Evolutionary conservation across 805 yeast species (phyloP).

Genomic region (Lipomyces orientalis): DNA sequence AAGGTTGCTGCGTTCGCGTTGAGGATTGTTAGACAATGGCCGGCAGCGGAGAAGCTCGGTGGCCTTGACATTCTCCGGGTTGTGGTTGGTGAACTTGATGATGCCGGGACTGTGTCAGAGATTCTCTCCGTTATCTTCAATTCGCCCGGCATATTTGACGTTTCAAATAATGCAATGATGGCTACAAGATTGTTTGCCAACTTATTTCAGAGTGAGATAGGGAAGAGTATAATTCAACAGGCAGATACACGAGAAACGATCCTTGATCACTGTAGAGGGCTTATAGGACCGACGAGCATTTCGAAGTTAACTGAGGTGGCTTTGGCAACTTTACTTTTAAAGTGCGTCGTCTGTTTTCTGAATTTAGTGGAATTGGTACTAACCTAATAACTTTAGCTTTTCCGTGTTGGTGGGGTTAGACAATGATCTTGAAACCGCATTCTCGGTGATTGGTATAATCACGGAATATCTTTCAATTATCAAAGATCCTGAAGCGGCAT

Average conservation of each 20-base stretch:
- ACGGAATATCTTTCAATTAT: constrained; percentile 45
- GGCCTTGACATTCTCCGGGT: constrained; percentile 66
- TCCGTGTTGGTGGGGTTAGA: constrained; percentile 52
- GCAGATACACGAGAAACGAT: constrained; percentile 22
- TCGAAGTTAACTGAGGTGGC: constrained; percentile 31
- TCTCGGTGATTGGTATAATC: constrained; percentile 43
- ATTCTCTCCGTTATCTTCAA: constrained; percentile 39
- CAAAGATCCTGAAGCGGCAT: constrained; percentile 66
- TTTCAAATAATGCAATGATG: constrained; percentile 56
- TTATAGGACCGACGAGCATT: neutral
- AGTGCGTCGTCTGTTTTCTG: constrained; percentile 44
- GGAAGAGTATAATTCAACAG: constrained; percentile 37
- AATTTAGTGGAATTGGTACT: neutral
- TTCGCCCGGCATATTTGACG: constrained; percentile 39
- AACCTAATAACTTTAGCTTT: constrained; percentile 46
- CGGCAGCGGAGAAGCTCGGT: constrained; percentile 53
- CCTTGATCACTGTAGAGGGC: constrained; percentile 25
- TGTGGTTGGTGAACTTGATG: constrained; percentile 51
- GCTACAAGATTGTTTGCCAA: constrained; percentile 64
- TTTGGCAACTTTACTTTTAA: constrained; percentile 39
- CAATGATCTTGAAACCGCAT: constrained; percentile 42
- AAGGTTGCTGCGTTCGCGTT: constrained; percentile 48
- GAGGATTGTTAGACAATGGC: constrained; percentile 56
- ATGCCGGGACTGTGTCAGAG: constrained; percentile 44
- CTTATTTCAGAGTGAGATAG: constrained; percentile 50